Conservation (phyloP, 192 early-diverging fungal species). For the Coemansia umbellata region DNA sequence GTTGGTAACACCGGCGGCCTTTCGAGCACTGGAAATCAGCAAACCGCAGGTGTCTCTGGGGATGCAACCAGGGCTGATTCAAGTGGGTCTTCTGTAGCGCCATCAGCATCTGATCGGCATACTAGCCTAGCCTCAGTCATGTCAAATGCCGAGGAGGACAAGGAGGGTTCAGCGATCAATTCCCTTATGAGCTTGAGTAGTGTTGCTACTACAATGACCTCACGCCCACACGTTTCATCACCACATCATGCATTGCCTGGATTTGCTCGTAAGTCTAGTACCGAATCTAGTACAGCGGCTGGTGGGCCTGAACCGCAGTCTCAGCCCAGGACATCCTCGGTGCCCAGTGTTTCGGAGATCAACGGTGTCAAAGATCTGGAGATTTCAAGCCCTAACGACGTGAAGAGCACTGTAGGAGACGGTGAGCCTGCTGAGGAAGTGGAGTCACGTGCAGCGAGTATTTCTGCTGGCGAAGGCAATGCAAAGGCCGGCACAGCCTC, state of each 20-base stretch:
- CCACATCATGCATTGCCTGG: constrained; percentile 12
- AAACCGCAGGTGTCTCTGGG: constrained; percentile 7
- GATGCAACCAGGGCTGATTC: neutral
- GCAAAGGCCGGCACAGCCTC: no score
- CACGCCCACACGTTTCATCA: constrained; percentile 31
- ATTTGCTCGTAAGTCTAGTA: constrained; percentile 9
- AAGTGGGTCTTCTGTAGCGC: neutral
- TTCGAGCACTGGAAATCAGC: constrained; percentile 7
- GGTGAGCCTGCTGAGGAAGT: neutral
- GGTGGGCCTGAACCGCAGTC: constrained; percentile 3
- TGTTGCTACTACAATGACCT: constrained; percentile 37
- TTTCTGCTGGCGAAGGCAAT: neutral
- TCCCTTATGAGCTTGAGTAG: constrained; percentile 52
- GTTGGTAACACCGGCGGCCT: constrained; percentile 17
- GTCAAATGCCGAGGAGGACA: constrained; percentile 35
- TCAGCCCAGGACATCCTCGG: constrained; percentile 2
- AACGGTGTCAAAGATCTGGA: constrained; percentile 33
- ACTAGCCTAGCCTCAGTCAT: constrained; percentile 25
- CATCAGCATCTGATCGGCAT: neutral
- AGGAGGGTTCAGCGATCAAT: constrained; percentile 48
- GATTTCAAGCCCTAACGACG: constrained; percentile 15
- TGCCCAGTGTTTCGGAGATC: constrained; percentile 5
- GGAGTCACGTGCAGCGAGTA: neutral
- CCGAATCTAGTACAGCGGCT: constrained; percentile 5
- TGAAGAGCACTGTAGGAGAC: neutral